Evolutionary conservation across 208 protist species (phyloP), one percentile per base, ranked within the genome.

Genomic region (Angomonas deanei): DNA sequence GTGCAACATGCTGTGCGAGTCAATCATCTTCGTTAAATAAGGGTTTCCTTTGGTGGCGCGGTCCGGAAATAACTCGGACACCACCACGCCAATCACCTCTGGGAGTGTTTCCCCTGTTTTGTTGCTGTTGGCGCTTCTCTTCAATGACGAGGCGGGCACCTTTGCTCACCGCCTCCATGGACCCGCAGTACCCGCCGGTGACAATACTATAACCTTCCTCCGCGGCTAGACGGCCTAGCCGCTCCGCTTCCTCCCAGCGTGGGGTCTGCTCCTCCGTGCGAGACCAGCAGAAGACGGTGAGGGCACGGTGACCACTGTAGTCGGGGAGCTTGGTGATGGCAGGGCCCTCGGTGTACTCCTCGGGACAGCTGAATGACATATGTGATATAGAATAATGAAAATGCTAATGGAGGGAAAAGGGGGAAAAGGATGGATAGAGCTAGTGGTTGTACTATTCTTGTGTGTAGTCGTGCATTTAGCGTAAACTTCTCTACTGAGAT

Each of bases 251-350:
- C 24, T 60, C 33, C 79, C 80, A 92, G 60, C 60, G 64, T 6
- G 73, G 62, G 23, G 69, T 82, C 34, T 23, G 64, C 2, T 55
- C 70, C 64, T 61, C 61, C 47, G 85, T 88, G 52, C 70, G 67
- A n/a, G 85, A 89, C 68, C 77, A 86, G 64, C 82, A 66, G 63
- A 76, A 92, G 34, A 92, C 72, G 2, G 80, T 72, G n/a, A 92
- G 64, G 0, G 66, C 62, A 19, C 59, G 71, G n/a, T 15, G 23
- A 32, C 74, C 75, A 55, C 63, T 76, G 54, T 83, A 85, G 33
- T 80, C 74, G 0, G 68, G 65, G 23, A 80, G 32, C 32, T 66
- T 73, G 59, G 30, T 64, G 39, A 23, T 28, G 27, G 11, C 15
- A 15, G 36, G 36, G 15, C 36, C 36, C 15, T 8, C 11, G 36